These are phyloP conservation scores for Podospora didyma DNA, from an alignment of 495 filamentous ascomycete genomes.

Conservation along the genomic window DNA sequence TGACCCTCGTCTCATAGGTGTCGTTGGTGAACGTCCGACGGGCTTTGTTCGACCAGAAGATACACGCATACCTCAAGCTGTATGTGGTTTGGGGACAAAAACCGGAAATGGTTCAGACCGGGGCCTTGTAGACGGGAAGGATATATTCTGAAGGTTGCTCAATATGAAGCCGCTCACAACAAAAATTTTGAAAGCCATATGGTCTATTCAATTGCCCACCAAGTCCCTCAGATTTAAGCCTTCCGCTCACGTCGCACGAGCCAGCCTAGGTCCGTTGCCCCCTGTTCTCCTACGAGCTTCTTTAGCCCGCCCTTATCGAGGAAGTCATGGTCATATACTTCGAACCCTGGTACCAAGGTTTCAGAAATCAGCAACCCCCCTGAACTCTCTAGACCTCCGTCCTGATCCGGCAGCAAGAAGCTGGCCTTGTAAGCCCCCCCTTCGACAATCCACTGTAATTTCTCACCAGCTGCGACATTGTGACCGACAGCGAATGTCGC, in stretches of 20 bases:
- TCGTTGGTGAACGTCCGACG: constrained; percentile 57
- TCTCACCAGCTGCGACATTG: constrained; percentile 52
- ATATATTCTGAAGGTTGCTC: neutral
- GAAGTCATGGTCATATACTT: constrained; percentile 62
- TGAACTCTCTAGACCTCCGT: constrained; percentile 24
- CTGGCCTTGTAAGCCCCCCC: constrained; percentile 61
- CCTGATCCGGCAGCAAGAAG: constrained; percentile 50
- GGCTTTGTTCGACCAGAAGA: constrained; percentile 46
- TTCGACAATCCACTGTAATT: constrained; percentile 64
- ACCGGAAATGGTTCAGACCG: constrained; percentile 23
- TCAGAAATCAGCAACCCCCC: constrained; percentile 59
- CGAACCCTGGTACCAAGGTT: constrained; percentile 65
- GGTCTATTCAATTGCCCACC: too few species aligned
- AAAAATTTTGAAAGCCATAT: neutral
- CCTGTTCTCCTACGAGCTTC: constrained; percentile 43
- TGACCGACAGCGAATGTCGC: constrained; percentile 62
- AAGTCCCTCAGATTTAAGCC: neutral
- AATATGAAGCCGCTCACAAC: neutral
- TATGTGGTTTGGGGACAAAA: constrained; percentile 55
- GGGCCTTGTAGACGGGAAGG: neutral
- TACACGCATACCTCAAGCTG: constrained; percentile 54
- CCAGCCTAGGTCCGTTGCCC: constrained; percentile 47
- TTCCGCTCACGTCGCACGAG: constrained; percentile 23
- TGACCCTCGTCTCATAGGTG: constrained; percentile 32
- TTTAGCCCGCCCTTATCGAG: constrained; percentile 39